Base-by-base conservation (phyloP, 192 early-diverging fungal genomes). In the Phlyctochytrium bullatum region DNA sequence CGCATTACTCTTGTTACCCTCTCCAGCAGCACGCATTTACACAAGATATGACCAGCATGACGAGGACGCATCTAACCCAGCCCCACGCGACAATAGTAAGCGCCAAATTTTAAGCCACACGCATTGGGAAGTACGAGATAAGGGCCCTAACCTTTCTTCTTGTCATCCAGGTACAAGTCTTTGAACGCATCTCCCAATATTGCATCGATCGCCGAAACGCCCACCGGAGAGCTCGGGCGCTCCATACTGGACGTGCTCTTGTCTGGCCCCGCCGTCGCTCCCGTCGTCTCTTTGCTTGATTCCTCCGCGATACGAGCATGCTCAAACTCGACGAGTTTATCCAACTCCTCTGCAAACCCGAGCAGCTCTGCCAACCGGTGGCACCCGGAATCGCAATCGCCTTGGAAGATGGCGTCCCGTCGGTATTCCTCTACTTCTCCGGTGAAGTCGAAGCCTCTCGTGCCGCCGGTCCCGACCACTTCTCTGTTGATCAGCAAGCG, bases 401-500 rank as follows among this genome's bases (percentile, higher is more conserved):
- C 96, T 6, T 83, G 65, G 73, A 83, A 87, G 12, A 94, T 61
- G 1, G 88, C 91, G 76, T 97, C 94, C 35, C 96, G 82, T 36
- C 86, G 78, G 28, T 81, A 77, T 33, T 79, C 77, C 24, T 88
- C 79, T 61, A 6, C 24, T 17, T 71, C 69, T 50, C 68, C 68
- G 3, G 29, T 40, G 33, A 71, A 71, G 59, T 71, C 62, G 47
- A 71, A 71, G 16, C 69, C 69, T 57, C 32, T 53, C 54, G 6
- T 10, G 27, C 54, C 60, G 3, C 60, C 34, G 12, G 10, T 25
- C 25, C 93, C 96, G 52, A 89, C 93, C 23, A 76, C 65, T 68
- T 94, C 92, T 29, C 87, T 83, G 76, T 99, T 99, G 35, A 99
- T 92, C 66, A 99, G 80, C 58, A 99, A 75, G 25, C 97, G 83